These are phyloP conservation scores for Microdochium trichocladiopsis DNA, from an alignment of 2,329 filamentous ascomycete species.

Conservation along the genomic window DNA sequence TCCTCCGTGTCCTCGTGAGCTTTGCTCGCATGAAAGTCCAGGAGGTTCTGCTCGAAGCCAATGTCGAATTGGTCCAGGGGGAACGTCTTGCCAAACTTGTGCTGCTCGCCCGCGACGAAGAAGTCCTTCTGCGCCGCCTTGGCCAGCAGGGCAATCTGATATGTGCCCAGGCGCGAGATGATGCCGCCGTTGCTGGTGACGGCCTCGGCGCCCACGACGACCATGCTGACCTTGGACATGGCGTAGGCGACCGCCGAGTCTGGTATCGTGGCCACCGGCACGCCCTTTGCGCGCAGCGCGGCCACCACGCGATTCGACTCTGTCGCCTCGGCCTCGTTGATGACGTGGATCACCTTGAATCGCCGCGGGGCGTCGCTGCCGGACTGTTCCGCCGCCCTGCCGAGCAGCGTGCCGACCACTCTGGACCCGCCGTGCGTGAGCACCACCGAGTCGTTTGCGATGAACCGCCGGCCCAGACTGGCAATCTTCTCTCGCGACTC, in stretches of 20 bases:
- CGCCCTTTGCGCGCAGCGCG: conserved; percentile 62
- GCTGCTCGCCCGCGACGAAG: conserved; percentile 88
- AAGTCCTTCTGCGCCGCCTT: conserved; percentile 60
- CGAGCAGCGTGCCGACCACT: conserved; percentile 72
- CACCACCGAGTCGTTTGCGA: conserved; percentile 73
- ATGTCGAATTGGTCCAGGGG: conserved; percentile 63
- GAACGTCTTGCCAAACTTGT: conserved; percentile 91
- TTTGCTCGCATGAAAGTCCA: conserved; percentile 15
- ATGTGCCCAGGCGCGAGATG: conserved; percentile 78
- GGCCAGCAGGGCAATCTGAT: conserved; percentile 79
- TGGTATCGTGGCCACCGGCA: conserved; percentile 77
- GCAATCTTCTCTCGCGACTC: conserved; percentile 80
- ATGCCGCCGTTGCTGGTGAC: conserved; percentile 93
- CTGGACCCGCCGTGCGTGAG: conserved; percentile 85
- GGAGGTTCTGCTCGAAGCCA: conserved; percentile 28
- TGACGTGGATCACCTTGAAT: conserved; percentile 80
- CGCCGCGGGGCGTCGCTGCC: conserved; percentile 44
- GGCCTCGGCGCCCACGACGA: conserved; percentile 69
- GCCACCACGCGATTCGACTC: conserved; percentile 68
- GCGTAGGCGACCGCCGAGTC: conserved; percentile 73
- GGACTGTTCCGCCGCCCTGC: conserved; percentile 61
- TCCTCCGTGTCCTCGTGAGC: conserved; percentile 5
- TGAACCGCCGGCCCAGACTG: conserved; percentile 67
- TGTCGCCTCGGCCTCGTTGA: conserved; percentile 43
- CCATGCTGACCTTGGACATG: conserved; percentile 64